Base-by-base conservation (phyloP, 306 rosid species). In the Ormosia semicastrata region DNA sequence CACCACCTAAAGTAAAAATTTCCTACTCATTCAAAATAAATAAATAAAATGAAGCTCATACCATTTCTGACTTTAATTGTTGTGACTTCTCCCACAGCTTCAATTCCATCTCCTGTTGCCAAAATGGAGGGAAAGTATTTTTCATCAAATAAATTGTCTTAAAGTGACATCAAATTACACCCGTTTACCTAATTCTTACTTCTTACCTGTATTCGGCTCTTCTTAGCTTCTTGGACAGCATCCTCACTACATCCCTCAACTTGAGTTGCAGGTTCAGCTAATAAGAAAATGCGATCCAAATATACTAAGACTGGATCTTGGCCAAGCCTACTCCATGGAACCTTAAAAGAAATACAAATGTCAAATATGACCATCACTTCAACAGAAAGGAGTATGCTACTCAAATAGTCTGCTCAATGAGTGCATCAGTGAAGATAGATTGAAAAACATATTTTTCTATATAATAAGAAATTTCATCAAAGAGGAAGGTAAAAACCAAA, bases 261-360 rank as follows among this genome's bases (percentile, higher is more conserved):
- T 87, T 90, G 91, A 6, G 98, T 95, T 73, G 92, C 96, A 80
- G 99, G 98, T 91, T 95, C 99, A 56, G 98, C 99, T 80, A 95
- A 83, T 80, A 95, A 82, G 90, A 93, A 95, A 86, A 95, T 95
- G 53, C 94, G 92, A 87, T 95, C 99, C 87, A 95, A 81, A 78
- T 81, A 90, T 65, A 95, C 98, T 78, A 95, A 80, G 52, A 95
- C 99, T 13, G 99, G 97, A 89, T 95, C 99, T 86, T 95, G 96
- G 78, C 99, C 99, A 66, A 95, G 99, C 91, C 93, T 91, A 88
- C 98, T 95, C 99, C 99, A 95, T 32, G 99, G 99, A 85, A 95
- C 99, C 99, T 95, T 62, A 47, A 24, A 50, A 49, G 39, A 79
- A 84, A 75, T 65, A 36, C 49, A 79, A 37, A 37, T 67, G 82